phyloP scores from a whole-genome alignment of 2,329 filamentous ascomycete species.

The Spiromastix sp. region DNA sequence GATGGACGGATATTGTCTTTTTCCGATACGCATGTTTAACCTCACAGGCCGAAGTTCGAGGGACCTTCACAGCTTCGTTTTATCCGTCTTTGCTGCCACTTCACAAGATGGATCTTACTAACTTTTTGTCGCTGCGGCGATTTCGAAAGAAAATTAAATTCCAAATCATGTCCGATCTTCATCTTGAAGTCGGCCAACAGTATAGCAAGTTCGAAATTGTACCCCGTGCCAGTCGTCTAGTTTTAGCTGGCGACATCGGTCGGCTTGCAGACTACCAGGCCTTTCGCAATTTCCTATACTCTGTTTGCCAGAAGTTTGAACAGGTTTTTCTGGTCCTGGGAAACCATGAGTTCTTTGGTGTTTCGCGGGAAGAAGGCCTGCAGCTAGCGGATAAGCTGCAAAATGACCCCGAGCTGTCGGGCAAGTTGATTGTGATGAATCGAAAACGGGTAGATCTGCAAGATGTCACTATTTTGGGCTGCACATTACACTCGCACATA shows the following conservation, averaged over 20 bases:
- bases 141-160: constrained; percentile 7
- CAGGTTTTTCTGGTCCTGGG: constrained; percentile 23
- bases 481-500: constrained; percentile 45
- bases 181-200: constrained; percentile 17
- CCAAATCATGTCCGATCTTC: constrained; percentile 19
- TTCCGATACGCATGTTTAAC: too few species aligned
- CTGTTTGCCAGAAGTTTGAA: constrained; percentile 16
- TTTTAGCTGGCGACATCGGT: constrained; percentile 26
- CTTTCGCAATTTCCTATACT: constrained; percentile 17
- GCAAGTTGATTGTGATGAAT: constrained; percentile 14
- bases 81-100: too few species aligned
- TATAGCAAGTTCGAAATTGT: constrained; percentile 16
- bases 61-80: too few species aligned
- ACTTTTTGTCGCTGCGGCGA: not conserved
- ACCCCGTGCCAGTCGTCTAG: constrained; percentile 11
- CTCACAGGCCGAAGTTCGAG: too few species aligned
- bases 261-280: constrained; percentile 17
- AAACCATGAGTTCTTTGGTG: constrained; percentile 30
- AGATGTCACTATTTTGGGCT: constrained; percentile 41
- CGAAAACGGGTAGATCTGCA: constrained; percentile 14
- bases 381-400: constrained; percentile 11
- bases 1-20: too few species aligned
- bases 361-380: constrained; percentile 15
- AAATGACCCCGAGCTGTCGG: constrained; percentile 11
- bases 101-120: constrained; percentile 20